Percentiles rank a stretch among this genome's conserved stretches.
These are phyloP conservation scores for Zymoseptoria passerinii DNA, from an alignment of 2,329 filamentous ascomycete species.

Conservation along the genomic window DNA sequence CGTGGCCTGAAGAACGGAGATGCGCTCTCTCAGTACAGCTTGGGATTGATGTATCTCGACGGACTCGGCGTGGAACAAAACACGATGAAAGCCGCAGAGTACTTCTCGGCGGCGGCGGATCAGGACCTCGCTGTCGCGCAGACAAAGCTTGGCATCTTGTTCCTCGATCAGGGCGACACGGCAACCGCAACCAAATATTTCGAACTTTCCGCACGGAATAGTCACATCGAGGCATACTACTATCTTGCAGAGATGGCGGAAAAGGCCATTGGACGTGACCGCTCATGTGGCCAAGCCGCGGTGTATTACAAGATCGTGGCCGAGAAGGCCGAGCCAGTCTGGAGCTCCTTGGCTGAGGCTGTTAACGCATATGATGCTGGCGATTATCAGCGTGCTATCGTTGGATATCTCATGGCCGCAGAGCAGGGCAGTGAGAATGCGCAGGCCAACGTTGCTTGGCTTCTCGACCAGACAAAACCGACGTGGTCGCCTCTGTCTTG, in stretches of 20 bases:
- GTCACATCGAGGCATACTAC: conserved; percentile 82
- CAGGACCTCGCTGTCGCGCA: conserved; percentile 74
- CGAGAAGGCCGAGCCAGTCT: conserved; percentile 77
- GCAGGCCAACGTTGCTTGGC: conserved; percentile 81
- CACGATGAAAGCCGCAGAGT: conserved; percentile 61
- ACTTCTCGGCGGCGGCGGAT: conserved; percentile 71
- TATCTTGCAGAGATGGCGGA: conserved; percentile 83
- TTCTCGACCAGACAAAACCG: conserved; percentile 57
- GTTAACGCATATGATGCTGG: conserved; percentile 74
- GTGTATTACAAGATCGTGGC: conserved; percentile 83
- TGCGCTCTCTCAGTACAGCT: conserved; percentile 71
- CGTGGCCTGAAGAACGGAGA: conserved; percentile 69
- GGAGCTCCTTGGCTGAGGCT: conserved; percentile 75
- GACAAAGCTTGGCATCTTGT: conserved; percentile 72
- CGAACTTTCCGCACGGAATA: conserved; percentile 72
- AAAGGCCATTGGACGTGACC: conserved; percentile 70
- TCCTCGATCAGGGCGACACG: conserved; percentile 83
- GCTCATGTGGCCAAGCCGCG: conserved; percentile 66
- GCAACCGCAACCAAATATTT: conserved; percentile 75
- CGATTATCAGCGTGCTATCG: conserved; percentile 69
- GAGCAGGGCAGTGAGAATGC: conserved; percentile 87
- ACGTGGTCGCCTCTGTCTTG: conserved; percentile 12
- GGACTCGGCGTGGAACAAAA: conserved; percentile 67
- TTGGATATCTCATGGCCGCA: conserved; percentile 77
- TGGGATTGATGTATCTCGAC: conserved; percentile 75